Percentiles rank a stretch among this genome's conserved stretches.
These are phyloP conservation scores for Sclerotinia nivalis DNA, from an alignment of 2,329 filamentous ascomycete genomes.

Conservation along the genomic window DNA sequence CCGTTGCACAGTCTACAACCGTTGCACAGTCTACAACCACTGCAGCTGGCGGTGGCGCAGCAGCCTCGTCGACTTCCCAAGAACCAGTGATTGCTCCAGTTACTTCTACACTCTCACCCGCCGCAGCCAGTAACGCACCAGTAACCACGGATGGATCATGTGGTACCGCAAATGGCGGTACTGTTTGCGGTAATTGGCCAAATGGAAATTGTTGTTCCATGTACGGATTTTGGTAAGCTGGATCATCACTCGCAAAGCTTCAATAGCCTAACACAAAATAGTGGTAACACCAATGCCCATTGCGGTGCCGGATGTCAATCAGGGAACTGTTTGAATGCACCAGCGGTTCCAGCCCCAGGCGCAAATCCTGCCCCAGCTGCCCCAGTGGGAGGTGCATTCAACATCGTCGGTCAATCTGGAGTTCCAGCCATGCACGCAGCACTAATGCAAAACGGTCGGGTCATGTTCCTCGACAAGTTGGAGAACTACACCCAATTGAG, in stretches of 20 bases:
- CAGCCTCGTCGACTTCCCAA: conserved; percentile 25
- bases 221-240: conserved; percentile 54
- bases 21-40: conserved; percentile 26
- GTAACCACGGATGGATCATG: conserved; percentile 55
- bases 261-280: conserved; percentile 30
- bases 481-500: conserved; percentile 61
- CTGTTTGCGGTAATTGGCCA: conserved; percentile 54
- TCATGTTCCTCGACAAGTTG: conserved; percentile 63
- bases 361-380: conserved; percentile 47
- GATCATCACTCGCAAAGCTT: neutral
- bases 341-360: conserved; percentile 41
- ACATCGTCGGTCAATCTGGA: conserved; percentile 55
- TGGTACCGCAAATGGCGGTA: conserved; percentile 50
- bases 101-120: conserved; percentile 30
- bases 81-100: conserved; percentile 37
- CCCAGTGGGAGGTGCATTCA: conserved; percentile 49
- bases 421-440: conserved; percentile 65
- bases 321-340: conserved; percentile 50
- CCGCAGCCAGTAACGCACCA: conserved; percentile 38
- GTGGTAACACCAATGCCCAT: conserved; percentile 48
- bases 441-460: conserved; percentile 58
- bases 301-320: conserved; percentile 59
- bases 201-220: conserved; percentile 56
- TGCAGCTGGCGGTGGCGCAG: conserved; percentile 19
- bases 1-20: conserved; percentile 25